Conservation (phyloP, 2,329 filamentous ascomycete genomes). For the Penicillium sp. region DNA sequence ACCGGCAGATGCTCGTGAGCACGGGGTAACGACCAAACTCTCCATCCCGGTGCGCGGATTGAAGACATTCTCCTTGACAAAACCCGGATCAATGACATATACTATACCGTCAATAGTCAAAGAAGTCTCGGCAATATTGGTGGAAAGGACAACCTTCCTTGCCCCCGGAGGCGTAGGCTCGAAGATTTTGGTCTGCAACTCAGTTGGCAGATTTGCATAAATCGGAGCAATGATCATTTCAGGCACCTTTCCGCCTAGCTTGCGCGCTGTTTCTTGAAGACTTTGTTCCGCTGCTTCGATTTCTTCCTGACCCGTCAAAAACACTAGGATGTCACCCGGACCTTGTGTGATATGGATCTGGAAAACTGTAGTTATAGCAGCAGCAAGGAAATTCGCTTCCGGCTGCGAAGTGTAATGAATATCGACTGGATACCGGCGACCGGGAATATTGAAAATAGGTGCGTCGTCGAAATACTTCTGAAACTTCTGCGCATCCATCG, state of each 20-base stretch:
- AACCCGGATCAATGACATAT: slow-evolving; percentile 92
- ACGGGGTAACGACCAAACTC: slow-evolving; percentile 83
- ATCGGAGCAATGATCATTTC: slow-evolving; percentile 91
- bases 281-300: slow-evolving; percentile 85
- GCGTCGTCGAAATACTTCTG: slow-evolving; percentile 86
- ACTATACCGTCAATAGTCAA: slow-evolving; percentile 94
- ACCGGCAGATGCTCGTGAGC: slow-evolving; percentile 85
- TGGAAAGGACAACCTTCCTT: slow-evolving; percentile 88
- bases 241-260: slow-evolving; percentile 76
- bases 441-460: slow-evolving; percentile 92
- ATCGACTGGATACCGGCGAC: slow-evolving; percentile 81
- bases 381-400: slow-evolving; percentile 88
- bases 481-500: slow-evolving; percentile 91
- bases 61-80: slow-evolving; percentile 92
- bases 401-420: slow-evolving; percentile 87
- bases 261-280: slow-evolving; percentile 78
- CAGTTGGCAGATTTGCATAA: slow-evolving; percentile 87
- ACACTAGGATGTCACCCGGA: slow-evolving; percentile 86
- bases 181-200: slow-evolving; percentile 90
- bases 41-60: slow-evolving; percentile 91
- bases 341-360: slow-evolving; percentile 89
- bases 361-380: slow-evolving; percentile 88
- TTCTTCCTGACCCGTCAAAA: slow-evolving; percentile 93
- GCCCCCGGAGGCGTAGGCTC: slow-evolving; percentile 81
- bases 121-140: slow-evolving; percentile 95